Conservation (phyloP, 2,329 filamentous ascomycete species). For the Cercospora zeae-maydis region DNA sequence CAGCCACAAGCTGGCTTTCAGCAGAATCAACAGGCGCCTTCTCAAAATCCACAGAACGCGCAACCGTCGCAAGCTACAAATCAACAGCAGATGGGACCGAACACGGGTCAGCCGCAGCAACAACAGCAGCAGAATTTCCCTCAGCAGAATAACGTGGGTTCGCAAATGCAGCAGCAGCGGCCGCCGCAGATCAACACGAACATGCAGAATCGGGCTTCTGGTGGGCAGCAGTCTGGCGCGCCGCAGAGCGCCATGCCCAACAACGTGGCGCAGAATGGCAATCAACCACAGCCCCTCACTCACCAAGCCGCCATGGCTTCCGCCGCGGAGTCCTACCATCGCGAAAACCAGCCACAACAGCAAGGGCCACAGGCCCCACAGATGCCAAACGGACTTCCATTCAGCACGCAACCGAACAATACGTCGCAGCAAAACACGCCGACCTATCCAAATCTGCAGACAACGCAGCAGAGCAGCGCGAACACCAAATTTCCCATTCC, state of each 20-base stretch:
- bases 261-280: slow-evolving; percentile 22
- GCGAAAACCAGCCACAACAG: slow-evolving; percentile 19
- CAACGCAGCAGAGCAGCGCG: slow-evolving; percentile 33
- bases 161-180: slow-evolving; percentile 24
- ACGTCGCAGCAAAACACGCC: slow-evolving; percentile 27
- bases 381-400: slow-evolving; percentile 28
- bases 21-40: slow-evolving; percentile 12
- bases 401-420: slow-evolving; percentile 19
- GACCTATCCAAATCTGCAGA: slow-evolving; percentile 27
- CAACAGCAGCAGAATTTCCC: slow-evolving; percentile 31
- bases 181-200: slow-evolving; percentile 15
- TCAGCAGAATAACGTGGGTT: slow-evolving; percentile 28
- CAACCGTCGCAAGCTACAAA: slow-evolving; percentile 30
- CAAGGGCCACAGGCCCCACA: slow-evolving; percentile 22
- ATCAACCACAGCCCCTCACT: slow-evolving; percentile 38
- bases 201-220: slow-evolving; percentile 24
- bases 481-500: slow-evolving; percentile 75
- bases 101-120: slow-evolving; percentile 24
- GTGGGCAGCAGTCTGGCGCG: slow-evolving; percentile 20
- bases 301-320: slow-evolving; percentile 46
- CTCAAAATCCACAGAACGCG: slow-evolving; percentile 22
- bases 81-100: slow-evolving; percentile 35
- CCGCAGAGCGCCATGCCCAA: slow-evolving; percentile 22
- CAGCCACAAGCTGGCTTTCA: slow-evolving; percentile 24
- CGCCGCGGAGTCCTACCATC: slow-evolving; percentile 29